Percentiles rank a stretch among this genome's conserved stretches.
Evolutionary conservation across 2,329 filamentous ascomycete genomes (phyloP).

Genomic region (Monosporascus sp.): DNA sequence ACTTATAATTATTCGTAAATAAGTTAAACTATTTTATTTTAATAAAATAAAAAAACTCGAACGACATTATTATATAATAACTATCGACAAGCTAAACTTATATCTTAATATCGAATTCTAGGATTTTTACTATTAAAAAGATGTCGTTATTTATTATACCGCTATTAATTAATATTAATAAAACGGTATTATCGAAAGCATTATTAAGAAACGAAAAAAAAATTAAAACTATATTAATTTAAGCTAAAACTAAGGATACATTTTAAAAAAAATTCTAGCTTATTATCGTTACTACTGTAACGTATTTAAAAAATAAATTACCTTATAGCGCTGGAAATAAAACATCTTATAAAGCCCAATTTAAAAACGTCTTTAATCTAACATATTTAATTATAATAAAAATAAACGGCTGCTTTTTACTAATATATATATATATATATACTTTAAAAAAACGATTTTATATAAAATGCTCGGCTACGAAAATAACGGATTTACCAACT

Average conservation of each 20-base stretch:
- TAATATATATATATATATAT: not conserved
- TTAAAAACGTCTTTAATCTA: not conserved
- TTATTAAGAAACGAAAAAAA: not conserved
- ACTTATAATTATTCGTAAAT: not conserved
- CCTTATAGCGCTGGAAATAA: too few relatives aligned
- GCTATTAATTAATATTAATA: not conserved
- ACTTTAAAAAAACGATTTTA: too few relatives aligned
- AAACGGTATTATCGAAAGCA: not conserved
- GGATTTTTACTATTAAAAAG: not conserved
- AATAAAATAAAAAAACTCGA: not conserved
- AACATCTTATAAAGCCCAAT: not conserved
- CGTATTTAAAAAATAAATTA: too few relatives aligned
- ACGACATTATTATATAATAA: not conserved
- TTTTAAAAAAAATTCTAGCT: not conserved
- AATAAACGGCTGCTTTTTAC: not conserved
- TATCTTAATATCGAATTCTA: not conserved
- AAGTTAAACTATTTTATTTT: not conserved
- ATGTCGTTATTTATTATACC: not conserved
- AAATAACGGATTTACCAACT: not conserved
- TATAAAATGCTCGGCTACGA: not conserved
- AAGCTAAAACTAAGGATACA: not conserved
- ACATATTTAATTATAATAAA: not conserved
- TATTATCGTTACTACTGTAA: not conserved
- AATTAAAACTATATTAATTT: not conserved
- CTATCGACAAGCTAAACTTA: not conserved